Evolutionary conservation across 495 filamentous ascomycete genomes (phyloP), one percentile per base, ranked within the genome.

Genomic region (Hyphodiscus hymeniophilus): DNA sequence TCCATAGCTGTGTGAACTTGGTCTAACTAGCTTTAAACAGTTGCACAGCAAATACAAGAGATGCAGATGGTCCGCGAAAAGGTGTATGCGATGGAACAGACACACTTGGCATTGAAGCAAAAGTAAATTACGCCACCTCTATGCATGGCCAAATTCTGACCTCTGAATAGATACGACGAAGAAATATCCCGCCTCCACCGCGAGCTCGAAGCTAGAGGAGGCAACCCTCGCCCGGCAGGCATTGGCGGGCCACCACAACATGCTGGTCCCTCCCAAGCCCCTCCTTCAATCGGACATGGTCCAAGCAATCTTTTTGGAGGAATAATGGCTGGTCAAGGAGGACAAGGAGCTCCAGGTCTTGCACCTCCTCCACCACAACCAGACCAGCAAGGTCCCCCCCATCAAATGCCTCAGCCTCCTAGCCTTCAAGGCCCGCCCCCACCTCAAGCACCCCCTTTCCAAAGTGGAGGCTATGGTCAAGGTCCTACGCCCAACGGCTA

Each of bases 41-140:
- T 96, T 56, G 79, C 84, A 35, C 73, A 76, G 24, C 92, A 97
- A 61, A 79, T 94, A 47, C 76, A 90, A 42, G 92, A 98, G 63
- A 89, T 97, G 76, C 85, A 94, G 54, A 73, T 94, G 62, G 86
- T 98, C 38, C 79, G 89, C 44, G 80, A 89, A 61, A 94, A 91
- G 62, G 85, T 98, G 43, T 95, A 84, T 59, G 75, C 85, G 50
- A 76, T 98, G 55, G 91, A 98, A 66, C 87, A 92, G 58, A 74
- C 81, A 17, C 92, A 98, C 61, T 69, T 85, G 31, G 73, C 75
- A 16, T 82, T 96, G 62, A 97, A 96, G 71, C 71, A 77, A 63
- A 94, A 95, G 92, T 98, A 72, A 62, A 81, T 63, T 35, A 24
- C 26, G 16, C 23, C 11, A 4, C 20, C 3, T 35, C 36, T 18